Evolutionary conservation across 2,329 filamentous ascomycete genomes (phyloP).

Genomic region (Cytospora piceae): DNA sequence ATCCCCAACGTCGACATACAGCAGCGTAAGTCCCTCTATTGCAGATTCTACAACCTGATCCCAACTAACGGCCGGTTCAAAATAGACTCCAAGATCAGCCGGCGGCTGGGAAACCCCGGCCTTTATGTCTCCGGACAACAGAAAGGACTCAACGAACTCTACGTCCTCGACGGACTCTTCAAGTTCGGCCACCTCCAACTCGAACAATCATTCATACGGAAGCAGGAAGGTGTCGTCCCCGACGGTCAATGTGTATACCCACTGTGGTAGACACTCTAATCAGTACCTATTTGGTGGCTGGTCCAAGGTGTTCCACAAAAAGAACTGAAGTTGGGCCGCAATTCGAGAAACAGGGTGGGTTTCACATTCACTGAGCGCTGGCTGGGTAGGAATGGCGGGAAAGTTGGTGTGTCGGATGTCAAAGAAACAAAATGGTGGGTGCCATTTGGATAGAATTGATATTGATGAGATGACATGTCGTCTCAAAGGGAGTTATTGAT

Average conservation of each 20-base stretch:
- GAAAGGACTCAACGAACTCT: conserved; percentile 24
- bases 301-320: conserved; percentile 46
- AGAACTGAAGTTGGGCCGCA: conserved; percentile 25
- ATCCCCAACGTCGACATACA: conserved; percentile 30
- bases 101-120: neutral
- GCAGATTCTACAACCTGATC: neutral
- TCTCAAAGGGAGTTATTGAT: no score
- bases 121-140: neutral
- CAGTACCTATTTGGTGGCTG: conserved; percentile 55
- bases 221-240: conserved; percentile 28
- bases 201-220: neutral
- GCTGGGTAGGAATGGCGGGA: neutral
- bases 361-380: neutral
- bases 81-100: conserved; percentile 22
- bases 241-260: conserved; percentile 54
- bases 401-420: neutral
- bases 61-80: neutral
- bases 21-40: conserved; percentile 24
- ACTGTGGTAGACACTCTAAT: conserved; percentile 59
- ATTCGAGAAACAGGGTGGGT: no score
- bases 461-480: neutral
- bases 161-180: conserved; percentile 20
- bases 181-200: conserved; percentile 9
- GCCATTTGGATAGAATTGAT: neutral
- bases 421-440: neutral